Conservation (phyloP, 345 rosid genomes). For the Sisymbrium irio region DNA sequence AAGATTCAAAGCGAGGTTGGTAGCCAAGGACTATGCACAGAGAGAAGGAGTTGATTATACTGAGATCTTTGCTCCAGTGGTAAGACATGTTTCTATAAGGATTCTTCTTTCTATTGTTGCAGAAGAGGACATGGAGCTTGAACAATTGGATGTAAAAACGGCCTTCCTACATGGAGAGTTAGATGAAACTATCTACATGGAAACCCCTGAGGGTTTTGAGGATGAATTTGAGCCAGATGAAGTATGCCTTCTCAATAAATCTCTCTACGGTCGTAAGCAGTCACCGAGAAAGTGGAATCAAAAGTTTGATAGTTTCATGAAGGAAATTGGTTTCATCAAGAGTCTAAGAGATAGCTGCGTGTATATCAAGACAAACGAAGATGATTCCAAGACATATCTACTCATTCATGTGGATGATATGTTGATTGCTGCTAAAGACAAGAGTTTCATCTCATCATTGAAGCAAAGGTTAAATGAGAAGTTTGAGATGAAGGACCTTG, state of each 20-base stretch:
- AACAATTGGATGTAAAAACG: not conserved
- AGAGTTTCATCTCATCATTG: not conserved
- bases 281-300: not conserved
- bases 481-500: not conserved
- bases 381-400: not conserved
- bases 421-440: not conserved
- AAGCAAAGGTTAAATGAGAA: not conserved
- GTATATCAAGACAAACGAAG: not conserved
- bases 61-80: not conserved
- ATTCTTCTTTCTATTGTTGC: not conserved
- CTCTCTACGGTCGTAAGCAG: not conserved
- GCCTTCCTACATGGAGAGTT: not conserved
- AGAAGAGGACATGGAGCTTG: not conserved
- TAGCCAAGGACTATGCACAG: not conserved
- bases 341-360: not conserved
- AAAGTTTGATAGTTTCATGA: not conserved
- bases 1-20: not conserved
- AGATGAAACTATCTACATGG: not conserved
- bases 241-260: not conserved
- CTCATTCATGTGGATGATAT: not conserved
- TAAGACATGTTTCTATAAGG: not conserved
- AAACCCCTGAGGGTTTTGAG: not conserved
- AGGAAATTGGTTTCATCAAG: not conserved
- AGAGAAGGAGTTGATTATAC: not conserved
- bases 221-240: not conserved